These are phyloP conservation scores for Pleodorina starrii DNA, from an alignment of 139 green algal species.

Conservation along the genomic window DNA sequence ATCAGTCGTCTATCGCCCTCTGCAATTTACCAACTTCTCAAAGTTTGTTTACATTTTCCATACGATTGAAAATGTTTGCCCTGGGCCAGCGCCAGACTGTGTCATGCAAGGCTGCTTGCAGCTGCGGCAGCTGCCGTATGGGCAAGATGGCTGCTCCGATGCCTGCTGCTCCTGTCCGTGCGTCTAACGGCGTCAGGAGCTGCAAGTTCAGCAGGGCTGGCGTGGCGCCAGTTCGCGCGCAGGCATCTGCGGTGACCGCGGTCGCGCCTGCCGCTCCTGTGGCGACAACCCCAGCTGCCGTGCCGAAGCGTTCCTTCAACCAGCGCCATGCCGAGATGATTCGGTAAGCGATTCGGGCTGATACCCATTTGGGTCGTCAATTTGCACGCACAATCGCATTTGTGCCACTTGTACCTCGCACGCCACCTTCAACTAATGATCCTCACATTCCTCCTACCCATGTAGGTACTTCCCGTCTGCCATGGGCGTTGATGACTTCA, in stretches of 20 bases:
- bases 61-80: conserved; percentile 20
- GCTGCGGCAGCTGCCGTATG: conserved; percentile 14
- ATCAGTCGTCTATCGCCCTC: neutral
- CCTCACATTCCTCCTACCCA: too few species aligned
- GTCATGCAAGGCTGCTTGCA: conserved; percentile 28
- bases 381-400: too few species aligned
- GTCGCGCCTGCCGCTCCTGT: neutral
- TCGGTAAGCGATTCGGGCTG: neutral
- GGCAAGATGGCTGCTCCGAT: neutral
- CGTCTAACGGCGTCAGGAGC: neutral
- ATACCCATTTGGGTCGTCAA: too few species aligned
- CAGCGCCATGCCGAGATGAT: conserved; percentile 31
- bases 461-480: conserved; percentile 74
- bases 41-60: neutral
- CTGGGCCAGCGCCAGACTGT: conserved; percentile 9
- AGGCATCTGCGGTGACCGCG: neutral
- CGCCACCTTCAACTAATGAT: too few species aligned
- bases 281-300: neutral
- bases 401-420: too few species aligned
- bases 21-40: too few species aligned
- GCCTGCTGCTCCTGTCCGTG: neutral
- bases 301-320: neutral
- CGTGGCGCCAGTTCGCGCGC: neutral
- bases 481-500: conserved; percentile 84
- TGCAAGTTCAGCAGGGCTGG: neutral